Conservation (phyloP, 441 rosid genomes). For the Francoa sonchifolia region DNA sequence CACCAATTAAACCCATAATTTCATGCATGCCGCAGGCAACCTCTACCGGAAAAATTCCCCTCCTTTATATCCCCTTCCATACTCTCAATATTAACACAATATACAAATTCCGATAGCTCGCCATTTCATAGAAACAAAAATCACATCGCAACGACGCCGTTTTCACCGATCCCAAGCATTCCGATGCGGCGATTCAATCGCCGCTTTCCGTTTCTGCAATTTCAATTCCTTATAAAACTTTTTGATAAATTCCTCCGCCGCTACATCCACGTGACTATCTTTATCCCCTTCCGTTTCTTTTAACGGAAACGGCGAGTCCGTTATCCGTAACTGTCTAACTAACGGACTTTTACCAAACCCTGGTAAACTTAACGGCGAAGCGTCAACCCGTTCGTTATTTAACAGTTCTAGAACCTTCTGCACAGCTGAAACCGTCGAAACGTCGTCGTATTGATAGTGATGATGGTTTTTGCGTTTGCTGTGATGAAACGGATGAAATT, state of each 20-base stretch:
- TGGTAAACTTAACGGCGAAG: conserved; percentile 41
- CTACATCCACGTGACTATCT: conserved; percentile 11
- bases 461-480: conserved; percentile 31
- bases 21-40: too few relatives aligned
- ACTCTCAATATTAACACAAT: too few relatives aligned
- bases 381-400: conserved; percentile 20
- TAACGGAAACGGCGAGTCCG: conserved; percentile 18
- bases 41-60: too few relatives aligned
- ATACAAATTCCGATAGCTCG: too few relatives aligned
- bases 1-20: too few relatives aligned
- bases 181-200: neutral
- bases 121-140: too few relatives aligned
- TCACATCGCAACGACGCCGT: too few relatives aligned
- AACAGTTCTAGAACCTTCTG: conserved; percentile 57
- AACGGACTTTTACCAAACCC: conserved; percentile 65
- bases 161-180: neutral
- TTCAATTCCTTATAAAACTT: conserved; percentile 13
- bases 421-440: conserved; percentile 30
- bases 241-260: conserved; percentile 18
- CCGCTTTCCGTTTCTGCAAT: conserved; percentile 6
- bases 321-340: conserved; percentile 48
- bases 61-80: too few relatives aligned
- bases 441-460: conserved; percentile 25
- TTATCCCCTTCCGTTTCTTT: conserved; percentile 17
- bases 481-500: conserved; percentile 15